Conservation (phyloP, 2,329 filamentous ascomycete genomes). For the Pestalotiopsis sp. region DNA sequence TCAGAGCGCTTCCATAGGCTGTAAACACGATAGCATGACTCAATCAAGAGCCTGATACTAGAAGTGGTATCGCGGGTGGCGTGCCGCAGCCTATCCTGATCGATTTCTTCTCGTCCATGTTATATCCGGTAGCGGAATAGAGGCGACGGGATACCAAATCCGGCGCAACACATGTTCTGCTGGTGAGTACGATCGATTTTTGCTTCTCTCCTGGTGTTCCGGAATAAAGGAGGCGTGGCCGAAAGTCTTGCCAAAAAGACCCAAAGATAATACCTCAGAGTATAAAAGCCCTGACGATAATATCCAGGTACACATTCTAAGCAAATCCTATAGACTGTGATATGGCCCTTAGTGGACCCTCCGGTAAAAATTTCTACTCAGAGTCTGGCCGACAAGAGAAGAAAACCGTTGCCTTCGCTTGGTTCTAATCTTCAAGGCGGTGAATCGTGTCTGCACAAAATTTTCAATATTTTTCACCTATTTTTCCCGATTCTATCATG, state of each 20-base stretch:
- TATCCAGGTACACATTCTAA: too few species aligned
- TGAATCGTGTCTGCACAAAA: neutral
- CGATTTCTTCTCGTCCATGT: neutral
- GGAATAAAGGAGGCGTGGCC: too few species aligned
- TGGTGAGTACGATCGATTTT: neutral
- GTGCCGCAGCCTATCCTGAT: neutral
- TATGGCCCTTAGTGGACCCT: too few species aligned
- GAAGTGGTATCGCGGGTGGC: neutral
- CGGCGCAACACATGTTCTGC: neutral
- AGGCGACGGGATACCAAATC: neutral
- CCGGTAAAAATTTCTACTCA: neutral
- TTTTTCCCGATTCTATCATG: neutral
- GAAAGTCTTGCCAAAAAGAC: too few species aligned
- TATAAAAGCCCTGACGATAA: too few species aligned
- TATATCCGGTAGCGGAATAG: neutral
- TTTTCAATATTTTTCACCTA: neutral
- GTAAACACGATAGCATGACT: neutral
- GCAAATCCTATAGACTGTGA: too few species aligned
- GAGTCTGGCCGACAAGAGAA: neutral
- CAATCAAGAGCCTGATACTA: neutral
- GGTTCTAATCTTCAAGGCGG: neutral
- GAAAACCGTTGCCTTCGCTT: neutral
- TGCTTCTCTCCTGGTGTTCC: too few species aligned
- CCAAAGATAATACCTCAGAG: too few species aligned
- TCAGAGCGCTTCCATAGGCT: conserved; percentile 3